Conservation (phyloP, 495 filamentous ascomycete species). For the Penicillium ochrochloron region DNA sequence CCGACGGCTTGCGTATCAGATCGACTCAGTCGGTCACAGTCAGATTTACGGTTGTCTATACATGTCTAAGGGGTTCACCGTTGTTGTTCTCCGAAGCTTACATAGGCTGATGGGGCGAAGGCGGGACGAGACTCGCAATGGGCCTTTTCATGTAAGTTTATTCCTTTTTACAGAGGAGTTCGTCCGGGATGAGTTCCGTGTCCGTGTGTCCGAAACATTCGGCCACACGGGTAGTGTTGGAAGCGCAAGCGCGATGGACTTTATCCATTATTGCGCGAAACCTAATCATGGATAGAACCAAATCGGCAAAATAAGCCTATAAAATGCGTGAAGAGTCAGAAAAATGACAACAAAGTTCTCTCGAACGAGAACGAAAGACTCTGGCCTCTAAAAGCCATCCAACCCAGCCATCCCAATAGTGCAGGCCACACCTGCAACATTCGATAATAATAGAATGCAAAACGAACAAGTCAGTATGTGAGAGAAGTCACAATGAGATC, state of each 20-base stretch:
- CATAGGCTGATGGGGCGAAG: not conserved
- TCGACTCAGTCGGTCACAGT: slow-evolving; percentile 18
- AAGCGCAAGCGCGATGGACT: not conserved
- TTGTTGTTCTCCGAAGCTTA: slow-evolving; percentile 3
- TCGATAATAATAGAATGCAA: not conserved
- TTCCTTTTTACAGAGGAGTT: not conserved
- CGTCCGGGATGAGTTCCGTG: not conserved
- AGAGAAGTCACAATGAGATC: not conserved
- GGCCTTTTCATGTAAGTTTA: not conserved
- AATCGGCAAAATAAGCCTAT: not conserved
- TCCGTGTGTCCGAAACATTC: not conserved
- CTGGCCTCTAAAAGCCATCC: not conserved
- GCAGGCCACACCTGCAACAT: not conserved
- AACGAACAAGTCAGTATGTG: not conserved
- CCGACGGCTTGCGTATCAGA: slow-evolving; percentile 19
- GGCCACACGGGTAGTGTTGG: not conserved
- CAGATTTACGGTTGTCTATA: not conserved
- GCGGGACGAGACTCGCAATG: slow-evolving; percentile 4
- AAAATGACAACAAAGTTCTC: not conserved
- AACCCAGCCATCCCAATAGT: not conserved
- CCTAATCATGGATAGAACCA: not conserved
- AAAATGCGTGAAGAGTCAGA: not conserved
- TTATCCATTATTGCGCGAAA: not conserved
- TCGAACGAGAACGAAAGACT: not conserved
- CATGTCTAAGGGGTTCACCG: not conserved